Base-by-base conservation (phyloP, 2,329 filamentous ascomycete species). In the Colletotrichum sp. region DNA sequence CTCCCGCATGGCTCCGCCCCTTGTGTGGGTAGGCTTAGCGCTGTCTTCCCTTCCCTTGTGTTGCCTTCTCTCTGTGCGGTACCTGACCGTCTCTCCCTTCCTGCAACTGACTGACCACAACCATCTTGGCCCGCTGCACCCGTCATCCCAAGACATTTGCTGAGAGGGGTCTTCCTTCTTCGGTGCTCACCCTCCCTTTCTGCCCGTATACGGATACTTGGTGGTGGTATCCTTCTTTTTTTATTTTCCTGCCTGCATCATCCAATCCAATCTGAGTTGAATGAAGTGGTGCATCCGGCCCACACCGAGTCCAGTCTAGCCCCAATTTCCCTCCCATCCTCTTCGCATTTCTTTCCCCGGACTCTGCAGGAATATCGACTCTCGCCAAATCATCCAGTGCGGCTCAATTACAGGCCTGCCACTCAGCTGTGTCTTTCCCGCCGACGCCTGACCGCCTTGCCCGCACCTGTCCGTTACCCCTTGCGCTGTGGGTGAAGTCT, bases 361-460 rank as follows among this genome's bases (percentile, higher is more conserved):
- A 74, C 72, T 74, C 43, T 71, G 18, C 68, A 71, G 62, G 27
- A 73, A 47, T 61, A 54, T 51, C 62, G 55, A 36, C 33, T 21
- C 34, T 61, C 51, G 27, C 33, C 21, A 57, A 63, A 51, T 63
- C 72, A 67, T 38, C 55, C 47, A 38, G 54, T 73, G 68, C 72
- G 68, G 68, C 72, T 73, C 72, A 67, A 64, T 43, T 67, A 47
- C 68, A 62, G 21, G 33, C 57, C 21, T 34, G 31, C 57, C 31
- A 54, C 55, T 38, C 38, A 47, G 31, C 29, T 27, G 68, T 63
- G 62, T 71, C 47, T 71, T 36, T 63, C 36, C 55, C 24, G 31
- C 18, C 9, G 33, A 51, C 62, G n/a, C 55, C 34, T 63, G 68
- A 54, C 68, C 61, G 33, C 36, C 54, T 38, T 31, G 57, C 13